A percentile compares a stretch with the other conserved stretches of the same genome.
Evolutionary conservation across 257 asterid genomes (phyloP).

Genomic region (Petunia secreta): DNA sequence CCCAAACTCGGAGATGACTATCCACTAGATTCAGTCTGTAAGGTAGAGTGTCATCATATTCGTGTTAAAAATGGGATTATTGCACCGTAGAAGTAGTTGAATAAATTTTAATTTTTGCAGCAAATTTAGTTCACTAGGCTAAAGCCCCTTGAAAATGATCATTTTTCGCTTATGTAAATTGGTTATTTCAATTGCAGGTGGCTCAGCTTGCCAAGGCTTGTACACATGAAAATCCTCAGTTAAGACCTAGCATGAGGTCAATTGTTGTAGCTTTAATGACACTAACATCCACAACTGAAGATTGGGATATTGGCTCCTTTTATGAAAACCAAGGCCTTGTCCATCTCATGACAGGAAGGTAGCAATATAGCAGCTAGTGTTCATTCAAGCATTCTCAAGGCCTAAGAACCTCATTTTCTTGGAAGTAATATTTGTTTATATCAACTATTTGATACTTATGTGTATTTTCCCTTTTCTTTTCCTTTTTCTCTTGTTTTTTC

Average conservation of each 20-base stretch:
- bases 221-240: slow-evolving; percentile 78
- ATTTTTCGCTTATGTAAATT: neutral
- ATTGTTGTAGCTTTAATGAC: slow-evolving; percentile 92
- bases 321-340: slow-evolving; percentile 72
- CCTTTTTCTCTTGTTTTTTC: neutral
- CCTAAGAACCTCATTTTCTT: neutral
- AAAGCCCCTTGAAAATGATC: neutral
- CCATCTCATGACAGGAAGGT: slow-evolving; percentile 73
- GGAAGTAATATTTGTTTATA: neutral
- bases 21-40: slow-evolving; percentile 67
- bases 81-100: too few species aligned
- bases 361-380: slow-evolving; percentile 10
- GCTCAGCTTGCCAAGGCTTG: slow-evolving; percentile 86
- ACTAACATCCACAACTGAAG: slow-evolving; percentile 77
- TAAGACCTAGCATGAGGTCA: slow-evolving; percentile 92
- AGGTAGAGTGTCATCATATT: slow-evolving; percentile 46
- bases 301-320: slow-evolving; percentile 89
- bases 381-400: neutral
- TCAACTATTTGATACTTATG: neutral
- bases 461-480: neutral
- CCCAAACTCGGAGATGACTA: slow-evolving; percentile 68
- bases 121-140: too few species aligned
- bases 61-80: neutral
- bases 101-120: too few species aligned
- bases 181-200: slow-evolving; percentile 46